Conservation (phyloP, 148 eudicot species). For the Vaccinium myrtillus region DNA sequence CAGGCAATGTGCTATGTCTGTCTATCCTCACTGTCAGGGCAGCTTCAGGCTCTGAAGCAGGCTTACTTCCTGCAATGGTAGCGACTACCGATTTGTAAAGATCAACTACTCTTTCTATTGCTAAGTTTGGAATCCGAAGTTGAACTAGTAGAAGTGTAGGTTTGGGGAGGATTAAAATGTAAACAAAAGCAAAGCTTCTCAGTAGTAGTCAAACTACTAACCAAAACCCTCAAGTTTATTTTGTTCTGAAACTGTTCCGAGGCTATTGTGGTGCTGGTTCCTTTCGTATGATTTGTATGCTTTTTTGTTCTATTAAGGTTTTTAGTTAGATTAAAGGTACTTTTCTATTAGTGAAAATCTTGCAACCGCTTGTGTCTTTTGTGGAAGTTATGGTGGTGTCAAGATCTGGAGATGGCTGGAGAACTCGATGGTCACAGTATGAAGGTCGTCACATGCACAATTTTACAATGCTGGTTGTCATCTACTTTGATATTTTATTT, state of each 20-base stretch:
- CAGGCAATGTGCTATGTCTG: no score
- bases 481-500: background rate
- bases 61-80: no score
- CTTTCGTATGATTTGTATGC: background rate
- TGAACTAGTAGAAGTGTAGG: background rate
- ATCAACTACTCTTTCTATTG: no score
- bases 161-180: slow-evolving; percentile 1
- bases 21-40: no score
- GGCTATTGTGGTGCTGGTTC: background rate
- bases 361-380: background rate
- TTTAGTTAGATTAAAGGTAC: background rate
- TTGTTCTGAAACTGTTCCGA: background rate
- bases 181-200: background rate
- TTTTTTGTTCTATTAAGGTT: background rate
- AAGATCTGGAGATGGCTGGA: background rate
- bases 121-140: background rate
- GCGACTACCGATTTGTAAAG: no score
- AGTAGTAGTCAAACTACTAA: background rate
- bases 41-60: no score
- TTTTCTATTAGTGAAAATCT: background rate
- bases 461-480: background rate
- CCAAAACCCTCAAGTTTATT: background rate
- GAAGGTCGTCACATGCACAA: background rate
- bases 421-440: background rate
- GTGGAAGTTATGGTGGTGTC: slow-evolving; percentile 4